phyloP scores from a whole-genome alignment of 495 filamentous ascomycete genomes.

The Penicillium soppii region DNA sequence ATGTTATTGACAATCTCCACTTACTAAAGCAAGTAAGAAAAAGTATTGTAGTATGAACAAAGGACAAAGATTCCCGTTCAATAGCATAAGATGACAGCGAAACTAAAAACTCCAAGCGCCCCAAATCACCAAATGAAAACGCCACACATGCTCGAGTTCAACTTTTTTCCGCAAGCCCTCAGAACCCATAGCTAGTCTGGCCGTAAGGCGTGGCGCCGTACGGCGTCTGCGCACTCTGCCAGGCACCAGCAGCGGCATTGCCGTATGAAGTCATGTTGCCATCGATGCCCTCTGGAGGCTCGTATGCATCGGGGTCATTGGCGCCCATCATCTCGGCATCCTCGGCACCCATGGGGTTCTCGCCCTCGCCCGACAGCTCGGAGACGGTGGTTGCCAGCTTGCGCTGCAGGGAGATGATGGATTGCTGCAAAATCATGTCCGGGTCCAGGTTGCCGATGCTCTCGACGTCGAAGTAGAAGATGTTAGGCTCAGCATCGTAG shows the following conservation, averaged over 20 bases:
- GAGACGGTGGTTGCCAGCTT: constrained; percentile 87
- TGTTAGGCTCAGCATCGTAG: constrained; percentile 79
- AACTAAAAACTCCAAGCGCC: constrained; percentile 28
- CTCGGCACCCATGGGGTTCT: constrained; percentile 43
- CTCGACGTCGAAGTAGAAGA: constrained; percentile 93
- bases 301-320: constrained; percentile 59
- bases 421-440: constrained; percentile 81
- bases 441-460: constrained; percentile 83
- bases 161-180: constrained; percentile 8
- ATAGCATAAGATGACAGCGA: constrained; percentile 10
- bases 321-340: constrained; percentile 58
- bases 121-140: constrained; percentile 22
- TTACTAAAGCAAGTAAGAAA: not conserved
- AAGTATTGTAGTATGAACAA: constrained; percentile 12
- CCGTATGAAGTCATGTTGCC: constrained; percentile 79
- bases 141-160: constrained; percentile 26
- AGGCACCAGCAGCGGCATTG: constrained; percentile 58
- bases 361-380: constrained; percentile 55
- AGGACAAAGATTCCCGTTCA: constrained; percentile 10
- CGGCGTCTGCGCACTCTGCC: constrained; percentile 61
- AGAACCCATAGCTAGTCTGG: constrained; percentile 55
- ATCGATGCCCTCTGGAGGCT: constrained; percentile 59
- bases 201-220: constrained; percentile 74
- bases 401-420: constrained; percentile 82
- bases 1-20: not conserved